Conservation (phyloP, 1,284 basidiomycete genomes). For the Sphaerobolus stellatus region DNA sequence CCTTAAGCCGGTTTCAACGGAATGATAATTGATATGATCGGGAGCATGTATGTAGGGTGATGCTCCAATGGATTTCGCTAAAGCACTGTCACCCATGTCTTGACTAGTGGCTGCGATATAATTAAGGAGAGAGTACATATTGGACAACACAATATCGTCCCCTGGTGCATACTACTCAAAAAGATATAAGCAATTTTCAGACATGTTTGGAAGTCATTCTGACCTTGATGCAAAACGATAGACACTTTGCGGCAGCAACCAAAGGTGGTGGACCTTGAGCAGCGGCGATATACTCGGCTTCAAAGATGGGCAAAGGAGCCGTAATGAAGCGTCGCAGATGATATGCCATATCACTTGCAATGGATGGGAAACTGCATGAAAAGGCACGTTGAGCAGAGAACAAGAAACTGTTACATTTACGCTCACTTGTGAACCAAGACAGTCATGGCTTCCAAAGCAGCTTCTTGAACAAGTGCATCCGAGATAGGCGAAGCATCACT, state of each 20-base stretch:
- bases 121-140: constrained; percentile 94
- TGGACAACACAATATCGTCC: constrained; percentile 90
- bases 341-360: constrained; percentile 73
- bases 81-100: constrained; percentile 59
- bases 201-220: constrained; percentile 11
- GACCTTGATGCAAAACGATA: constrained; percentile 87
- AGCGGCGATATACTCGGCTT: constrained; percentile 77
- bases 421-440: constrained; percentile 79
- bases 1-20: constrained; percentile 59
- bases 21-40: constrained; percentile 50
- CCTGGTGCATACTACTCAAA: constrained; percentile 70
- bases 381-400: neutral
- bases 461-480: constrained; percentile 81
- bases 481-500: constrained; percentile 80
- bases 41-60: constrained; percentile 41
- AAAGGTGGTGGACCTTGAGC: constrained; percentile 75
- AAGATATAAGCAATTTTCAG: neutral
- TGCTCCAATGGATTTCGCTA: constrained; percentile 25
- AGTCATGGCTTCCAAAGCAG: constrained; percentile 78
- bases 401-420: neutral
- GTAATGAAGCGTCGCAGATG: constrained; percentile 89
- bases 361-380: constrained; percentile 68
- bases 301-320: constrained; percentile 84
- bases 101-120: constrained; percentile 82
- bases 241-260: constrained; percentile 82